A percentile compares a stretch with the other conserved stretches of the same genome.
These are phyloP conservation scores for Cetradonia linearis DNA, from an alignment of 495 filamentous ascomycete genomes.

Conservation along the genomic window DNA sequence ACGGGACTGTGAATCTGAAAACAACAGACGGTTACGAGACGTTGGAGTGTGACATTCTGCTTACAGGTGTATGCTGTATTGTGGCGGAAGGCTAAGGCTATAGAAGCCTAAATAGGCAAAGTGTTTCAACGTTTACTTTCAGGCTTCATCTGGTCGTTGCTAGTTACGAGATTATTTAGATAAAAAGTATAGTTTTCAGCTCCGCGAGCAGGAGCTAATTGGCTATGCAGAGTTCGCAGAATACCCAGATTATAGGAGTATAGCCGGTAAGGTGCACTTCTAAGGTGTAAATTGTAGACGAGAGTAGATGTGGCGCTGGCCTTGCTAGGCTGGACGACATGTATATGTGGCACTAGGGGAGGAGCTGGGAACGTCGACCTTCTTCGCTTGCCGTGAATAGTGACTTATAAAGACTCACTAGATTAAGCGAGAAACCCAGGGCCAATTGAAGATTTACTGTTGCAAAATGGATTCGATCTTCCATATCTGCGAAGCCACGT, in stretches of 20 bases:
- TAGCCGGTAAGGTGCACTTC: neutral
- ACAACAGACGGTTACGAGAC: neutral
- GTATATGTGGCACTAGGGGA: neutral
- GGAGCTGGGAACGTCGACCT: neutral
- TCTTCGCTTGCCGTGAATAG: slow-evolving; percentile 10
- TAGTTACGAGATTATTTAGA: neutral
- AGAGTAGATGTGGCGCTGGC: neutral
- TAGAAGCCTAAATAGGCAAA: neutral
- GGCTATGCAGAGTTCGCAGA: neutral
- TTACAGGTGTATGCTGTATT: neutral
- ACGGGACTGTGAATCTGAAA: neutral
- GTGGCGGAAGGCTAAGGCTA: neutral
- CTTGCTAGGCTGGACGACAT: neutral
- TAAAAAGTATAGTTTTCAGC: neutral
- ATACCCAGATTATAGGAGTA: neutral
- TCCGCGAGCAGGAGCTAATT: neutral
- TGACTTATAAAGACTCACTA: slow-evolving; percentile 1
- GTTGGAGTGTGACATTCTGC: neutral
- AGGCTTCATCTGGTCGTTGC: neutral
- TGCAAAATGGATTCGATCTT: neutral
- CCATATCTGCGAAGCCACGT: slow-evolving; percentile 12
- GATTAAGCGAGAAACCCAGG: neutral
- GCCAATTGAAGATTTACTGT: neutral
- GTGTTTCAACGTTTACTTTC: neutral
- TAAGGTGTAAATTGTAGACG: neutral